Base-by-base conservation (phyloP, 2,329 filamentous ascomycete species). In the Trichophaea hybrida region DNA sequence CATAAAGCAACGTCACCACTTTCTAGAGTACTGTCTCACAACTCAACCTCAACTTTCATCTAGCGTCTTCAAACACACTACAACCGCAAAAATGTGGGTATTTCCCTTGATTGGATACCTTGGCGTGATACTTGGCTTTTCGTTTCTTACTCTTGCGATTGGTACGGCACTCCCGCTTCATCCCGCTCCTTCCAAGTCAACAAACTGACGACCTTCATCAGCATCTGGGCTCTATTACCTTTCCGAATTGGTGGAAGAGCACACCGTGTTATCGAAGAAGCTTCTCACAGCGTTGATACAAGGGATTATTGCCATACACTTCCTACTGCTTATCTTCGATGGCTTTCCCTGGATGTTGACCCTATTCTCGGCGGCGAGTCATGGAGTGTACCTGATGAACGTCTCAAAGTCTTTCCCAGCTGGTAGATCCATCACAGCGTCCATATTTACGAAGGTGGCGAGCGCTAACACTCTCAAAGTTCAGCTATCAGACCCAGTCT, bases 181-280 rank as follows among this genome's bases (percentile, higher is more conserved):
- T 57, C 43, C 37, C 50, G 17, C 38, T 5, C 15, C 15, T 15
- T 54, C 35, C 24, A 34, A n/a, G 15, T 33, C 17, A n/a, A 24
- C 24, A 61, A 59, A 64, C 61, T 61, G 57, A 61, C 55, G 51
- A 59, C 65, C 55, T 49, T n/a, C 38, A 5, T 35, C 69, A 88
- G 93, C 93, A 43, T 96, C 89, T n/a, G 93, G 93, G 40, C 82
- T 98, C 32, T 98, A 98, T 76, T 98, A 98, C 73, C 84, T 98
- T 57, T 96, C 91, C 31, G 93, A 98, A 73, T 83, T 97, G 12
- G 93, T 98, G 62, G 93, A 98, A 74, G 93, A 98, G 73, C 91
- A 98, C 71, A 96, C 91, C 3, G 91, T 97, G 8, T 74, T 94
- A 64, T 86, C 90, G 10, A 94, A 94, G 71, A 87, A 85, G 59